These are phyloP conservation scores for Aspergillus fumigatiaffinis DNA, from an alignment of 2,329 filamentous ascomycete species.

Conservation along the genomic window DNA sequence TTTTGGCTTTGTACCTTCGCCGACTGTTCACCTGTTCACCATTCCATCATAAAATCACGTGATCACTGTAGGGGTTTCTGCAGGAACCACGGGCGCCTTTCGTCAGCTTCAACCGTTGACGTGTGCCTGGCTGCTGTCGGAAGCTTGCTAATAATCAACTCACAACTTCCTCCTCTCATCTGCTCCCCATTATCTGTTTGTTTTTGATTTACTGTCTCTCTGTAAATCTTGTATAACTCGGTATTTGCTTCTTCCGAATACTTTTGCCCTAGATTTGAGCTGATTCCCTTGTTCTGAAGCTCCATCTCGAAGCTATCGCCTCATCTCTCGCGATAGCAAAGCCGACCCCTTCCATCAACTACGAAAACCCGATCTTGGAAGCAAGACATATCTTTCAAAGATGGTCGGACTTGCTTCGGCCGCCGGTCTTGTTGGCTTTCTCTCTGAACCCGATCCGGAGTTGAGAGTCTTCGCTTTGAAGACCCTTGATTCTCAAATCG, in stretches of 20 bases:
- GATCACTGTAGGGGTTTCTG: slow-evolving; percentile 20
- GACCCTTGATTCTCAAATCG: slow-evolving; percentile 92
- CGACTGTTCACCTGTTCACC: background rate
- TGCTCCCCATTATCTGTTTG: slow-evolving; percentile 22
- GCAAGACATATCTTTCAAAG: slow-evolving; percentile 23
- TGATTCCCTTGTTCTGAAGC: slow-evolving; percentile 21
- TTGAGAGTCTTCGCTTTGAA: slow-evolving; percentile 93
- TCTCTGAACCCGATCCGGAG: slow-evolving; percentile 90
- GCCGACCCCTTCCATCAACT: slow-evolving; percentile 9
- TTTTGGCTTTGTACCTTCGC: background rate
- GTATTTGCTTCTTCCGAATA: slow-evolving; percentile 13
- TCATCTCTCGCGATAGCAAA: slow-evolving; percentile 26
- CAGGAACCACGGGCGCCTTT: slow-evolving; percentile 24
- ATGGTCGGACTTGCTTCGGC: slow-evolving; percentile 96
- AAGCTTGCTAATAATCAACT: slow-evolving; percentile 15
- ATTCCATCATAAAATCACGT: slow-evolving; percentile 20
- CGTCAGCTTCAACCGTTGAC: slow-evolving; percentile 31
- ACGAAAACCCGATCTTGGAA: slow-evolving; percentile 7
- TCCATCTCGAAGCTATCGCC: slow-evolving; percentile 29
- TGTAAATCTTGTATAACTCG: slow-evolving; percentile 19
- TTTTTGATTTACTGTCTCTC: slow-evolving; percentile 14
- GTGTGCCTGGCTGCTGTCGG: slow-evolving; percentile 24
- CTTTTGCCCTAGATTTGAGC: slow-evolving; percentile 13
- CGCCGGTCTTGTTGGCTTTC: slow-evolving; percentile 89
- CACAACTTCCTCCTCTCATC: slow-evolving; percentile 13